phyloP scores from a whole-genome alignment of 305 asterid genomes.

The Fraxinus albicans region DNA sequence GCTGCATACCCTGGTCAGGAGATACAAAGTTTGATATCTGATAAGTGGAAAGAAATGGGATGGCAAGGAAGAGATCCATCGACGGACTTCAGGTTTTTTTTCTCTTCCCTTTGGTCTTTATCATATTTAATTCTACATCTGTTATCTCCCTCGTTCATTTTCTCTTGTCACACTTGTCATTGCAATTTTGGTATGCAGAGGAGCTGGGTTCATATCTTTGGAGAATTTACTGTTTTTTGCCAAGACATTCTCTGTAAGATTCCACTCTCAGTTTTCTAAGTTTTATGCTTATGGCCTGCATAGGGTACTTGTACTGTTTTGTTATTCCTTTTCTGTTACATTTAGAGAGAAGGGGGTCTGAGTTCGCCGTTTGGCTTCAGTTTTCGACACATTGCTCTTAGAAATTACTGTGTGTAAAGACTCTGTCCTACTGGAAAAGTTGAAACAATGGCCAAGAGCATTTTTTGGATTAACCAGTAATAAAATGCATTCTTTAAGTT shows the following conservation, averaged over 20 bases:
- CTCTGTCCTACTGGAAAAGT: background rate
- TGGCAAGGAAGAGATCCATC: slow-evolving; percentile 96
- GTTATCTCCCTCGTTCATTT: background rate
- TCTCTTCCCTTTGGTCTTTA: background rate
- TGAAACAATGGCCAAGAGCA: background rate
- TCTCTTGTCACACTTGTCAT: background rate
- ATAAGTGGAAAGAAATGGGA: slow-evolving; percentile 90
- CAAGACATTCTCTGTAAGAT: slow-evolving; percentile 66
- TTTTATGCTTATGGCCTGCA: background rate
- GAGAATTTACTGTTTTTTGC: slow-evolving; percentile 77
- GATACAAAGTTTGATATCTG: slow-evolving; percentile 64
- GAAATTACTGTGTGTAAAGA: background rate
- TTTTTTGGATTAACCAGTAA: background rate
- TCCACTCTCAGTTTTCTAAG: slow-evolving; percentile 8
- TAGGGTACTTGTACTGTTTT: background rate
- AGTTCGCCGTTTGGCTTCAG: background rate
- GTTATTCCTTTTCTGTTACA: background rate
- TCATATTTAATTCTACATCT: background rate
- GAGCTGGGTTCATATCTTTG: slow-evolving; percentile 79
- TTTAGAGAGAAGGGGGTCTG: background rate
- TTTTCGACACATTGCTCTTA: background rate
- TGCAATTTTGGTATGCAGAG: slow-evolving; percentile 40
- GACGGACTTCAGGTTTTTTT: slow-evolving; percentile 67
- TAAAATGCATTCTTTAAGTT: background rate
- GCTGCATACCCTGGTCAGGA: slow-evolving; percentile 67